A percentile compares a stretch with the other conserved stretches of the same genome.
phyloP scores from a whole-genome alignment of 1,284 basidiomycete species.

The Rhodotorula sp. region DNA sequence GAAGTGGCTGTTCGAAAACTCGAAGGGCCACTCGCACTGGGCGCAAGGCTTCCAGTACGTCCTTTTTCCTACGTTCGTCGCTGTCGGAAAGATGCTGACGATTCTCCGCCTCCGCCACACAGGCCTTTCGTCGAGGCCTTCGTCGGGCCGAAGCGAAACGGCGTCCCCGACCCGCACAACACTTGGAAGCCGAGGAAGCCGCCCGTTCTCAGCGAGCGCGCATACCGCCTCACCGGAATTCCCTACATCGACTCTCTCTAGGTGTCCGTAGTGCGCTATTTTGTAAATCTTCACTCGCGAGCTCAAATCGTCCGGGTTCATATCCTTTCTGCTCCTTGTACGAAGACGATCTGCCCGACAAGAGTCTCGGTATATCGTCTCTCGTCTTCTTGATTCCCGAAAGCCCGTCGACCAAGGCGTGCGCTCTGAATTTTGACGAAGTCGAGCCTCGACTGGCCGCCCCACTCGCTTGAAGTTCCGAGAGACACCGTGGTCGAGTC shows the following conservation, averaged over 20 bases:
- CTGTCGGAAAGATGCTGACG: neutral
- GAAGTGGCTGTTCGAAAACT: conserved; percentile 23
- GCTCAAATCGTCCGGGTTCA: neutral
- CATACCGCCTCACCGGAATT: conserved; percentile 23
- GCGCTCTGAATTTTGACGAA: no score
- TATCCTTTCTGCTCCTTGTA: no score
- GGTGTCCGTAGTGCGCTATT: no score
- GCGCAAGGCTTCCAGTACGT: conserved; percentile 18
- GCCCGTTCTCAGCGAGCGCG: conserved; percentile 26
- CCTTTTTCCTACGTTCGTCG: neutral
- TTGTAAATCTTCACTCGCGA: no score
- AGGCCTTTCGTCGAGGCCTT: conserved; percentile 10
- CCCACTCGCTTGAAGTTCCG: no score
- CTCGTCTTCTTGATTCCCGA: no score
- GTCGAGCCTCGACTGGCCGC: no score
- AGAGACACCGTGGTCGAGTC: no score
- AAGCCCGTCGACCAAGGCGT: no score
- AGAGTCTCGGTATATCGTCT: no score
- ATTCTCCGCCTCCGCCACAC: neutral
- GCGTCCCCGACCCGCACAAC: conserved; percentile 25
- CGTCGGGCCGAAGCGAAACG: conserved; percentile 19
- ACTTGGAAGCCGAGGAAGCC: conserved; percentile 16
- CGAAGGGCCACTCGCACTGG: conserved; percentile 29
- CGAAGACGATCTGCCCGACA: no score
- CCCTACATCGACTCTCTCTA: conserved; percentile 15